Evolutionary conservation across 176 grass and related monocot species (phyloP).

Genomic region (Sorghum bicolor): Sorghum_bicolor_NCBIv3 NC_012879.2:16969001-16969500

Average conservation of each 20-base stretch:
- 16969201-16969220: conserved; percentile 50
- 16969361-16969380: neutral
- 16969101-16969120: neutral
- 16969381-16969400: conserved; percentile 46
- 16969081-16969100: neutral
- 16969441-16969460: conserved; percentile 55
- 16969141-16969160: neutral
- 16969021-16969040: neutral
- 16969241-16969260: conserved; percentile 36
- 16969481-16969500: conserved; percentile 60
- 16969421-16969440: conserved; percentile 23
- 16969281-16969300: conserved; percentile 90
- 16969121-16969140: neutral
- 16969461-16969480: conserved; percentile 52
- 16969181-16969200: conserved; percentile 62
- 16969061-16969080: conserved; percentile 17
- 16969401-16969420: conserved; percentile 69
- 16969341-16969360: neutral
- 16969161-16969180: conserved; percentile 46
- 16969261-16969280: conserved; percentile 55
- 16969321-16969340: neutral
- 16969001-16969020: conserved; percentile 5
- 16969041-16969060: neutral
- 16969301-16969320: neutral
- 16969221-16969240: conserved; percentile 55